A percentile compares a stretch with the other conserved stretches of the same genome.
These are phyloP conservation scores for Eucalyptus sp. DNA, from an alignment of 345 rosid species.

Conservation along the genomic window DNA sequence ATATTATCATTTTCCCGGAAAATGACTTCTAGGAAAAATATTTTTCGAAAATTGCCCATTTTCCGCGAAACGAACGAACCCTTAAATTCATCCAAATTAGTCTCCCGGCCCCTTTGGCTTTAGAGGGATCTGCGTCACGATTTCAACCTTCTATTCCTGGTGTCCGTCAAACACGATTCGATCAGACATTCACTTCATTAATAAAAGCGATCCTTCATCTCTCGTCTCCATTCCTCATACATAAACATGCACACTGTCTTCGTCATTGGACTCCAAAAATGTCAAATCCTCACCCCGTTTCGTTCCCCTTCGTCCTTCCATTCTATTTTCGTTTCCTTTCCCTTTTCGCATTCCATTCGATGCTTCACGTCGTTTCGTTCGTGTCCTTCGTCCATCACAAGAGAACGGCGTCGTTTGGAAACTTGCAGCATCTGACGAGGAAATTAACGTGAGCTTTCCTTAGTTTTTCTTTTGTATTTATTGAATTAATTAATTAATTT, in stretches of 20 bases:
- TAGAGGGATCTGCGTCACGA: background rate
- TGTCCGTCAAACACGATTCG: background rate
- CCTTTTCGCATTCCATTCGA: background rate
- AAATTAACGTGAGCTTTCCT: background rate
- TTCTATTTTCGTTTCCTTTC: background rate
- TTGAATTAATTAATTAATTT: background rate
- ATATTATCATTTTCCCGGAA: too few relatives aligned
- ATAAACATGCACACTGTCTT: background rate
- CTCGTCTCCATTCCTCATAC: background rate
- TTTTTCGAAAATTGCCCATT: too few relatives aligned
- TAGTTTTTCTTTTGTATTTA: too few relatives aligned
- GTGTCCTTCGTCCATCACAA: background rate
- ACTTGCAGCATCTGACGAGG: background rate
- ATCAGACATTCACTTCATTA: background rate
- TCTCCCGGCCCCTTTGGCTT: background rate
- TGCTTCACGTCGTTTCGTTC: background rate
- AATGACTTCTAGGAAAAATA: too few relatives aligned
- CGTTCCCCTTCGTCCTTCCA: background rate
- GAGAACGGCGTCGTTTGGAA: background rate
- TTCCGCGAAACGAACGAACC: too few relatives aligned
- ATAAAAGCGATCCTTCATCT: background rate
- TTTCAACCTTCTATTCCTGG: background rate
- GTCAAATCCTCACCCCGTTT: rapidly evolving
- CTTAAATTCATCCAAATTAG: background rate
- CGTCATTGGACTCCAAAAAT: background rate